These are phyloP conservation scores for Trichophyton schoenleinii DNA, from an alignment of 2,329 filamentous ascomycete genomes.

Conservation along the genomic window DNA sequence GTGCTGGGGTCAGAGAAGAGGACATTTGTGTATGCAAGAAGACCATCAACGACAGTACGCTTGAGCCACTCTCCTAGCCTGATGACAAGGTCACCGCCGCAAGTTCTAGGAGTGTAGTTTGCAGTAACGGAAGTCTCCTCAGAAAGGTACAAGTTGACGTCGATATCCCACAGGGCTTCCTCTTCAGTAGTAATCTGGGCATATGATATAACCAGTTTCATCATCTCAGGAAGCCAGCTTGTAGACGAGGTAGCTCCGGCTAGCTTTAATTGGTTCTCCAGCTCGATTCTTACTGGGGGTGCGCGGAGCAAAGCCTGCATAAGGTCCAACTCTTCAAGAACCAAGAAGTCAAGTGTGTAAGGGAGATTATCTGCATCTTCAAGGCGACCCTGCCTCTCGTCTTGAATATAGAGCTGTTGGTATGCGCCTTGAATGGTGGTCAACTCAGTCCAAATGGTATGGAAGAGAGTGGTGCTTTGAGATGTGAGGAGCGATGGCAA, in stretches of 20 bases:
- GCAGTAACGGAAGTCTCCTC: constrained; percentile 91
- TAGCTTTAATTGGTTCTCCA: constrained; percentile 63
- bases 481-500: constrained; percentile 72
- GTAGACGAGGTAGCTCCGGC: constrained; percentile 48
- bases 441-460: constrained; percentile 79
- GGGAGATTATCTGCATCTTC: constrained; percentile 87
- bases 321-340: constrained; percentile 89
- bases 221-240: constrained; percentile 75
- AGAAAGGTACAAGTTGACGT: constrained; percentile 87
- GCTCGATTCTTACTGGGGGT: constrained; percentile 73
- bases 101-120: constrained; percentile 90
- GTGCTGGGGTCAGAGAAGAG: constrained; percentile 47
- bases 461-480: constrained; percentile 72
- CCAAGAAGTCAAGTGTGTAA: constrained; percentile 85
- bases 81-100: constrained; percentile 81
- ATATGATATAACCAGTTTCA: constrained; percentile 74
- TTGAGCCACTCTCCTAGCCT: constrained; percentile 87
- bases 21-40: constrained; percentile 62
- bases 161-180: constrained; percentile 90
- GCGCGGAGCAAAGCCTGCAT: constrained; percentile 83
- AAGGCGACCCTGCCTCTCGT: constrained; percentile 72
- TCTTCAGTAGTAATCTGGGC: constrained; percentile 86
- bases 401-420: constrained; percentile 70
- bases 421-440: constrained; percentile 60
- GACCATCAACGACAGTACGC: constrained; percentile 60